Base-by-base conservation (phyloP, 2,329 filamentous ascomycete genomes). In the Furcasterigmium sp. region DNA sequence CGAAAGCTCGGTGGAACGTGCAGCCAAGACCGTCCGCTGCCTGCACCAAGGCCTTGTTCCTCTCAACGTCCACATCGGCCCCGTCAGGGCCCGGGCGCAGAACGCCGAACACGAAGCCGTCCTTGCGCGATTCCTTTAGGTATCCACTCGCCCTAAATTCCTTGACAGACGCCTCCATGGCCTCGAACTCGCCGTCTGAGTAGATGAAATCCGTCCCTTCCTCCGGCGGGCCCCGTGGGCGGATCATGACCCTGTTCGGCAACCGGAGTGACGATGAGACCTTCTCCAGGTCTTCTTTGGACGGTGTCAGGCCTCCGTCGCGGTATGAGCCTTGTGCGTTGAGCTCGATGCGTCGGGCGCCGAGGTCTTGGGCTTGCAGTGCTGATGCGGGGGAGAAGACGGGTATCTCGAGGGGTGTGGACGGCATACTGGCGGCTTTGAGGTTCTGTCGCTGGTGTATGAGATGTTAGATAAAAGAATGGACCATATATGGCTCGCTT, bases 1-100 rank as follows among this genome's bases (percentile, higher is more conserved):
- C 77, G 45, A 78, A 77, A 3, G 77, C 77, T 14, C 77, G 69
- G 56, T 79, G 76, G 48, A 80, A 74, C n/a, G 76, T 67, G 48
- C 70, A 72, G 14, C 56, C 56, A 25, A 67, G 65, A 2, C 70
- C 72, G 7, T 48, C 52, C 0, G 75, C 70, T 13, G 62, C 55
- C 3, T 51, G 32, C 1, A 76, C 59, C 4, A 81, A 66, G 41
- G 51, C 48, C 3, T 26, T 41, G 52, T 69, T 75, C 36, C 61
- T 52, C n/a, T 55, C 49, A 7, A 52, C 48, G 49, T 80, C 69
- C n/a, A 78, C 46, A 14, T 37, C 48, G 26, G 63, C 37, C 10
- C 28, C 17, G 6, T 30, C 35, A 1, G 13, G 10, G 10, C 32
- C 36, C 18, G 46, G 41, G 26, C 42, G 46, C 11, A 80, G 48